These are phyloP conservation scores for Desmodesmus armatus DNA, from an alignment of 139 green algal genomes.

Conservation along the genomic window DNA sequence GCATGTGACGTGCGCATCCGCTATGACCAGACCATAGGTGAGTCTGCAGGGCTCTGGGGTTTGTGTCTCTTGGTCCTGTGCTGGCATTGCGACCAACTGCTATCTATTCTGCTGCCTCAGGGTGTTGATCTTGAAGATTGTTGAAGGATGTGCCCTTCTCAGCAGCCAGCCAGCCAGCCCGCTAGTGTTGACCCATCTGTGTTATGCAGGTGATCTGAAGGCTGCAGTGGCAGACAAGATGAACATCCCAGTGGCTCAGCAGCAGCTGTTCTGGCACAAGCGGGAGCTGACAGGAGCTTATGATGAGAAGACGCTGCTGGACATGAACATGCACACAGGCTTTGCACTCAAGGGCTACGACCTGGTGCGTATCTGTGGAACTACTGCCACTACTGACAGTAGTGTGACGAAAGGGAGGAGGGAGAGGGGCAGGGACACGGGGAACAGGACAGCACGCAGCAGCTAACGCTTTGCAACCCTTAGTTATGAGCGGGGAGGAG, in stretches of 20 bases:
- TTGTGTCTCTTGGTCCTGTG: too few relatives aligned
- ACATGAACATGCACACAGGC: slow-evolving; percentile 86
- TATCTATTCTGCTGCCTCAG: too few relatives aligned
- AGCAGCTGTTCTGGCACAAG: slow-evolving; percentile 82
- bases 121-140: too few relatives aligned
- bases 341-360: slow-evolving; percentile 86
- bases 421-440: too few relatives aligned
- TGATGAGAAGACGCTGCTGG: slow-evolving; percentile 77
- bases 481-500: background rate
- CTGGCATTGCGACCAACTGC: too few relatives aligned
- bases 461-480: background rate
- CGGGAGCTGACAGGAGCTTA: slow-evolving; percentile 72
- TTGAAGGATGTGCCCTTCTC: too few relatives aligned
- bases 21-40: slow-evolving; percentile 43
- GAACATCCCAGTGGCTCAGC: slow-evolving; percentile 64
- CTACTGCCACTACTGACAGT: background rate
- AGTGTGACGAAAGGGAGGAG: background rate
- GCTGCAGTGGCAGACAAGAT: slow-evolving; percentile 57
- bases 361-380: slow-evolving; percentile 55
- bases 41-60: background rate
- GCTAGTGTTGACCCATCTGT: slow-evolving; percentile 50
- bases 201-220: slow-evolving; percentile 71
- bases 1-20: slow-evolving; percentile 61
- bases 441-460: background rate
- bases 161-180: too few relatives aligned